phyloP scores from a whole-genome alignment of 192 early-diverging fungal species.

The Podila minutissima region DNA sequence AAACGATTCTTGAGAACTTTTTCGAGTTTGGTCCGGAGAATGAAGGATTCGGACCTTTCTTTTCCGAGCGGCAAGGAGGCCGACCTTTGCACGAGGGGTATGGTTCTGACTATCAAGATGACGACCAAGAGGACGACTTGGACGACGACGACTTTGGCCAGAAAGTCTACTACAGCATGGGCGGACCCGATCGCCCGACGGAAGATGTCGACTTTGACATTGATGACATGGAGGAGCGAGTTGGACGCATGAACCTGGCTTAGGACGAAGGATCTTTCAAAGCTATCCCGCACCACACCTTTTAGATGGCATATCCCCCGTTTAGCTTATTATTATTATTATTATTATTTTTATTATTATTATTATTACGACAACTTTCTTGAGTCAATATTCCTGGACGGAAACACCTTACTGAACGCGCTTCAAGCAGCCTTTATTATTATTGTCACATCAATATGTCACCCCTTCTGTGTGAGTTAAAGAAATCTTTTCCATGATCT shows the following conservation, averaged over 20 bases:
- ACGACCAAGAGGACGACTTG: constrained; percentile 37
- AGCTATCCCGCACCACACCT: too few species aligned
- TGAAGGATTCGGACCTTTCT: constrained; percentile 49
- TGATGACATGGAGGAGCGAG: constrained; percentile 48
- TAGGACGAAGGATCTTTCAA: not conserved
- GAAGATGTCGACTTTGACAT: constrained; percentile 41
- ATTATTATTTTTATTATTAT: too few species aligned
- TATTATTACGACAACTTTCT: too few species aligned
- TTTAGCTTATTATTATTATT: too few species aligned
- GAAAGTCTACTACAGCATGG: not conserved
- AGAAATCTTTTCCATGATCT: too few species aligned
- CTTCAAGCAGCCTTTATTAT: too few species aligned
- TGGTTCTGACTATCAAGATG: constrained; percentile 26
- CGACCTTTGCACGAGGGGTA: constrained; percentile 15
- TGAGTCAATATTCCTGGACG: too few species aligned
- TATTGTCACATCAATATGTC: too few species aligned
- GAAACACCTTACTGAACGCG: too few species aligned
- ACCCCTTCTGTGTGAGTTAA: too few species aligned
- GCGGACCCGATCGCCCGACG: not conserved
- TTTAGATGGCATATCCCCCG: too few species aligned
- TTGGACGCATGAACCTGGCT: constrained; percentile 34
- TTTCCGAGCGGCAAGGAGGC: constrained; percentile 22
- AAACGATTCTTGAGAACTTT: constrained; percentile 50
- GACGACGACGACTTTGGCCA: constrained; percentile 28
- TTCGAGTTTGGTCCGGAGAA: constrained; percentile 52